These are phyloP conservation scores for Hygrocybe punicea DNA, from an alignment of 768 basidiomycete species.

Conservation along the genomic window DNA sequence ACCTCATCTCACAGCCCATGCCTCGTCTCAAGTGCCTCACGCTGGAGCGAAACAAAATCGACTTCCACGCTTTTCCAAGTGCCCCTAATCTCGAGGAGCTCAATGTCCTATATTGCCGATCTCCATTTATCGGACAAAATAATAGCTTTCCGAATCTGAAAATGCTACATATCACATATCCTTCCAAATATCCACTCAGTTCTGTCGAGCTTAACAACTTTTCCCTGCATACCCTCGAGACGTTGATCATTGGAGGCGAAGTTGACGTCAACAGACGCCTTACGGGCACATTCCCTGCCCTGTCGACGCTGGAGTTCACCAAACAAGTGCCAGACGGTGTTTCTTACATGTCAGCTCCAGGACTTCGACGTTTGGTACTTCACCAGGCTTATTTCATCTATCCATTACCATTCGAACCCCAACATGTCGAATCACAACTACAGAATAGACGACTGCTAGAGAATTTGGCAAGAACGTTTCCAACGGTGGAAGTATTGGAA, in stretches of 20 bases:
- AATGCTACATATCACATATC: not conserved
- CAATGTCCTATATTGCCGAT: too few relatives aligned
- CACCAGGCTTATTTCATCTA: not conserved
- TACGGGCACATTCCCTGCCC: not conserved
- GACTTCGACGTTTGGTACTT: not conserved
- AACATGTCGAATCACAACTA: not conserved
- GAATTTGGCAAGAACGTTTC: not conserved
- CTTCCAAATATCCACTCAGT: not conserved
- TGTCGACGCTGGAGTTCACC: not conserved
- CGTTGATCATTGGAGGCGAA: not conserved
- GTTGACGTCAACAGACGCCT: not conserved
- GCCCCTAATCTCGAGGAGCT: not conserved
- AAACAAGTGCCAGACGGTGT: not conserved
- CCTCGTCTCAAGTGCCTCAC: too few relatives aligned
- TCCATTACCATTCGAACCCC: not conserved
- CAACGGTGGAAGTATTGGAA: not conserved
- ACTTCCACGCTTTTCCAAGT: not conserved
- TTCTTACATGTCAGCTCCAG: not conserved
- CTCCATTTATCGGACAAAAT: not conserved
- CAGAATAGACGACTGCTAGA: not conserved
- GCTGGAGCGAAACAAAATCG: not conserved
- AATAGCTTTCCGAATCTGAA: not conserved
- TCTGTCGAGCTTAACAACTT: not conserved
- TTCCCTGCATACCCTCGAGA: not conserved
- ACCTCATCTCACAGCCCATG: not conserved